Base-by-base conservation (phyloP, 2,329 filamentous ascomycete species). In the Penicillium sp. region DNA sequence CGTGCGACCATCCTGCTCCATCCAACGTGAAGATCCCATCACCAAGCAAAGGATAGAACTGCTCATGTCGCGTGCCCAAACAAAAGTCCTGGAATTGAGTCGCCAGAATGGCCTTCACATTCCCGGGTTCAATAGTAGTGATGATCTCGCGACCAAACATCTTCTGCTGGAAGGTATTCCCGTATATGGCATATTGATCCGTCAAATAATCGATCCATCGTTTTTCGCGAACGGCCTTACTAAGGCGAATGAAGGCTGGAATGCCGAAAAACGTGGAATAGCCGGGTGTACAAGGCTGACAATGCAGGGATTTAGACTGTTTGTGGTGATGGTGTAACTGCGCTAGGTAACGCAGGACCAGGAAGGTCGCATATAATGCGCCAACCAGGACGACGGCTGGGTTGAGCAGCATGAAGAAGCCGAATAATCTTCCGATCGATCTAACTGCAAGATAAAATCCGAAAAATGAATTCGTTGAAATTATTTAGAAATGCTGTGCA, bases 31-130 rank as follows among this genome's bases (percentile, higher is more conserved):
- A 75, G 59, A 86, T 86, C 7, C 81, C 80, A 76, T 75, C 72
- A 1, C 76, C 77, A 4, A 78, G 63, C 44, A 78, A 62, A 1
- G 77, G 77, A 26, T 67, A 67, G 56, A 73, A 72, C 77, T 93
- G 86, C 25, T 91, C 89, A 29, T 96, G 78, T 63, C 93, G 77
- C 58, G 87, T 80, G 6, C 92, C 92, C 71, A 96, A 92, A 62
- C 90, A 89, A 65, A 88, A 96, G 67, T 95, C 90, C 48, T 77
- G 77, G 71, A 96, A 96, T 69, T 96, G 90, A 0, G 88, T 90
- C 0, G 92, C 90, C 9, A 96, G 79, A 25, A 96, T 81, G 9
- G 92, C 90, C 73, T 96, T 96, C 77, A 96, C 85, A 71, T 96
- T 96, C 55, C 76, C 71, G 5, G 76, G 75, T 8, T 78, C 76